Evolutionary conservation across 331 rosid species (phyloP).

Genomic region (Erythrophleum ivorense): DNA sequence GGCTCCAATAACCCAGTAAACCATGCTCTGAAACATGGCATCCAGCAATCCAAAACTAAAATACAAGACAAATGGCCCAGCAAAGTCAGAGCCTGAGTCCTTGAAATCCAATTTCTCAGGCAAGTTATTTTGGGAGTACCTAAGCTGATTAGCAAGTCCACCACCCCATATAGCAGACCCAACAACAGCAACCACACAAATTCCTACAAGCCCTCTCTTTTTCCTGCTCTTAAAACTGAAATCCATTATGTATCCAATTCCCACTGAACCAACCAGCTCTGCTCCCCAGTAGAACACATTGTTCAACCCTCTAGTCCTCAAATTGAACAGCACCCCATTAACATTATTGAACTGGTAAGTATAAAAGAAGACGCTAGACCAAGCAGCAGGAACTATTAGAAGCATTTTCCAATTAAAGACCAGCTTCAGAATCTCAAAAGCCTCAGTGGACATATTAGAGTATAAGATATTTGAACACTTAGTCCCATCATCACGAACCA

Average conservation of each 20-base stretch:
- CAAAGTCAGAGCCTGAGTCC: constrained; percentile 58
- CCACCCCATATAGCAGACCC: constrained; percentile 79
- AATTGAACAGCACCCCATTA: constrained; percentile 62
- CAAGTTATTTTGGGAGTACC: constrained; percentile 27
- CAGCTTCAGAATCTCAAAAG: constrained; percentile 58
- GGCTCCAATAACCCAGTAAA: constrained; percentile 93
- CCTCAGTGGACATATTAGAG: constrained; percentile 61
- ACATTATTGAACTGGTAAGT: constrained; percentile 90
- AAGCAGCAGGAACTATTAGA: constrained; percentile 77
- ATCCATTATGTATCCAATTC: constrained; percentile 80
- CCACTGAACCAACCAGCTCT: constrained; percentile 87
- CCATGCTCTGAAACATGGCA: constrained; percentile 88
- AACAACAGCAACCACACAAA: constrained; percentile 58
- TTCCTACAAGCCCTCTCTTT: constrained; percentile 70
- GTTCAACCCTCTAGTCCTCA: constrained; percentile 94
- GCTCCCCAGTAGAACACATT: constrained; percentile 97
- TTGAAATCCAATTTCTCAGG: constrained; percentile 67
- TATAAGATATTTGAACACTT: constrained; percentile 65
- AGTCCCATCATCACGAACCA: constrained; percentile 76
- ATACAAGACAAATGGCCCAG: constrained; percentile 85
- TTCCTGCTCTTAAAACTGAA: constrained; percentile 78
- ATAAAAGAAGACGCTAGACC: constrained; percentile 84
- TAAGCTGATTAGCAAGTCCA: constrained; percentile 77
- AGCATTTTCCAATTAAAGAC: constrained; percentile 82
- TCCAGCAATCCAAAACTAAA: constrained; percentile 83